Evolutionary conservation across 495 filamentous ascomycete species (phyloP).

Genomic region (Hypoxylon rickii): DNA sequence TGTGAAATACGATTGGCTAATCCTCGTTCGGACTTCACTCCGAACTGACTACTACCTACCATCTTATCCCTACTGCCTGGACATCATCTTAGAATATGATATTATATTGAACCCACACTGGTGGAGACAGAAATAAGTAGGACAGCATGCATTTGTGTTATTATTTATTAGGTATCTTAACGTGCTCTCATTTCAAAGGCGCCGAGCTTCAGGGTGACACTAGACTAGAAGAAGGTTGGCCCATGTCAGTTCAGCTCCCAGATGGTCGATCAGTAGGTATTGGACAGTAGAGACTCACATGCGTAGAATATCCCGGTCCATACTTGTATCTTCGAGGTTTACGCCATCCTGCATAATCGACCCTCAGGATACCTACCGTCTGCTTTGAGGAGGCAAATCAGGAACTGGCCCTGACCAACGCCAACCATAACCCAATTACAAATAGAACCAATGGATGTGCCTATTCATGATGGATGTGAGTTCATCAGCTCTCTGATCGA

Average conservation of each 20-base stretch:
- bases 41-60: slow-evolving; percentile 1
- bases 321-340: no score
- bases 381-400: neutral
- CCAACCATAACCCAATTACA: neutral
- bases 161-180: neutral
- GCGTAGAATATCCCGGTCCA: neutral
- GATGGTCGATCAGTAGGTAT: no score
- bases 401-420: no score
- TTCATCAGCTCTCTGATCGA: slow-evolving; percentile 1
- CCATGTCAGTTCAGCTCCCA: no score
- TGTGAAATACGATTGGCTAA: slow-evolving; percentile 10
- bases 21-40: neutral
- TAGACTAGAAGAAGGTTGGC: neutral
- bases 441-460: slow-evolving; percentile 5
- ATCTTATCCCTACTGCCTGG: slow-evolving; percentile 1
- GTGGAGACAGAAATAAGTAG: slow-evolving; percentile 7
- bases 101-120: slow-evolving; percentile 7
- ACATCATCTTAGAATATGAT: slow-evolving; percentile 9
- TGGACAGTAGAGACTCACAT: slow-evolving; percentile 3
- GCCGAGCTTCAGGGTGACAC: neutral
- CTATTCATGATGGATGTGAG: neutral
- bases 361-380: no score
- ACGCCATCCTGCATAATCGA: slow-evolving; percentile 19
- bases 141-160: slow-evolving; percentile 1
- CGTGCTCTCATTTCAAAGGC: no score